Evolutionary conservation across 2,329 filamentous ascomycete genomes (phyloP).

Genomic region (Biscogniauxia mediterranea): DNA sequence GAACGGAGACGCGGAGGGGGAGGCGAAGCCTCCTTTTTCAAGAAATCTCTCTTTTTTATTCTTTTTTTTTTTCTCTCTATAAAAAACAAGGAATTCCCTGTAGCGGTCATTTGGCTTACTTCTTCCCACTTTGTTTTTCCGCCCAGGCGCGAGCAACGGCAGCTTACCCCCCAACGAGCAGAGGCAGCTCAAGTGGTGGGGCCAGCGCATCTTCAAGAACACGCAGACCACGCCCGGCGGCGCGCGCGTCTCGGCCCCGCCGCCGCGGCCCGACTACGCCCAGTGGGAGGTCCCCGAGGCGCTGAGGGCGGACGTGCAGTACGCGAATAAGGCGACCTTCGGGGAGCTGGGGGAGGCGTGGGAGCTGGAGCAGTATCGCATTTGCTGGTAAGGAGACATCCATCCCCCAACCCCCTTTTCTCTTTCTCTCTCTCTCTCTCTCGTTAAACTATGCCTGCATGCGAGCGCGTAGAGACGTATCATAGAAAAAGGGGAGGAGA

Average conservation of each 20-base stretch:
- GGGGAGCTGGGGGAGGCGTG: constrained; percentile 53
- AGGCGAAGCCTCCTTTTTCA: too few species aligned
- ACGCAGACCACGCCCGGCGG: constrained; percentile 52
- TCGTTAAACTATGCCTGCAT: too few species aligned
- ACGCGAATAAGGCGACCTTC: constrained; percentile 58
- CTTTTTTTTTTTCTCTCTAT: not conserved
- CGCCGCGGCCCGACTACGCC: constrained; percentile 53
- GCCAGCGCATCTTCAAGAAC: constrained; percentile 58
- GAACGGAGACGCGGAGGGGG: too few species aligned
- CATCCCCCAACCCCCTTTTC: not conserved
- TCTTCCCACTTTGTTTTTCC: not conserved
- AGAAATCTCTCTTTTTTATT: too few species aligned
- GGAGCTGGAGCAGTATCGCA: constrained; percentile 60
- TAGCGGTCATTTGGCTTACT: not conserved
- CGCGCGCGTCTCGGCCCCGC: constrained; percentile 55
- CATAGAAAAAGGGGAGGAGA: not conserved
- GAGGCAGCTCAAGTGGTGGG: constrained; percentile 59
- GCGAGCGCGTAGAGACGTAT: not conserved
- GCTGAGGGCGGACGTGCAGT: constrained; percentile 58
- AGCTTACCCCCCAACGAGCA: constrained; percentile 54
- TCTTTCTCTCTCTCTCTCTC: not conserved
- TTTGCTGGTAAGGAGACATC: constrained; percentile 62
- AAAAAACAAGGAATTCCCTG: too few species aligned
- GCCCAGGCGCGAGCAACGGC: constrained; percentile 54
- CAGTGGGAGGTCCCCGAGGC: constrained; percentile 59